Evolutionary conservation across 805 yeast species (phyloP).

Genomic region (Pichia ethanolica): DNA sequence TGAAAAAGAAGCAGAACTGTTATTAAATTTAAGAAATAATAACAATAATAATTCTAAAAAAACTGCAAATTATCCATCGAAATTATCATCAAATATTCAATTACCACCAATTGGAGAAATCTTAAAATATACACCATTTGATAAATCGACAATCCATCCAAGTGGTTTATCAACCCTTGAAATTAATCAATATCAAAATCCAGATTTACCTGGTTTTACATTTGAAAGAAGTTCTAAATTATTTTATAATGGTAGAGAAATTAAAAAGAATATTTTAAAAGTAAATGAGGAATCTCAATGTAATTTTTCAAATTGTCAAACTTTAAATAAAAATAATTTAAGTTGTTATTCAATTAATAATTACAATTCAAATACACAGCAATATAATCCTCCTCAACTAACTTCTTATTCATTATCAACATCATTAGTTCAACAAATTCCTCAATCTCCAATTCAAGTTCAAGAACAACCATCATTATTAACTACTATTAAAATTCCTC

Average conservation of each 20-base stretch:
- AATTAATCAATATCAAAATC: slow-evolving; percentile 5
- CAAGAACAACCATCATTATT: no score
- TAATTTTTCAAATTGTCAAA: no score
- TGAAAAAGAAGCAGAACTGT: background rate
- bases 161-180: slow-evolving; percentile 11
- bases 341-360: background rate
- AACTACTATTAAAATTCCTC: background rate
- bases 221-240: slow-evolving; percentile 5
- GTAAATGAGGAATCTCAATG: background rate
- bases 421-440: background rate
- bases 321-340: no score
- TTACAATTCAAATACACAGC: background rate
- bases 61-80: slow-evolving; percentile 11
- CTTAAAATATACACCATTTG: slow-evolving; percentile 11
- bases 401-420: background rate
- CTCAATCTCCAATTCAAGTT: no score
- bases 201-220: slow-evolving; percentile 3
- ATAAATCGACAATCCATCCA: slow-evolving; percentile 16
- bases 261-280: background rate
- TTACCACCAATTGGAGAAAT: slow-evolving; percentile 19
- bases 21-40: background rate
- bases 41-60: slow-evolving; percentile 12
- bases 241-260: slow-evolving; percentile 7
- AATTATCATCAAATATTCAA: slow-evolving; percentile 10
- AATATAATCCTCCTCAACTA: background rate